Evolutionary conservation across 2,329 filamentous ascomycete genomes (phyloP).

Genomic region (Dactylellina haptotyla): DNA sequence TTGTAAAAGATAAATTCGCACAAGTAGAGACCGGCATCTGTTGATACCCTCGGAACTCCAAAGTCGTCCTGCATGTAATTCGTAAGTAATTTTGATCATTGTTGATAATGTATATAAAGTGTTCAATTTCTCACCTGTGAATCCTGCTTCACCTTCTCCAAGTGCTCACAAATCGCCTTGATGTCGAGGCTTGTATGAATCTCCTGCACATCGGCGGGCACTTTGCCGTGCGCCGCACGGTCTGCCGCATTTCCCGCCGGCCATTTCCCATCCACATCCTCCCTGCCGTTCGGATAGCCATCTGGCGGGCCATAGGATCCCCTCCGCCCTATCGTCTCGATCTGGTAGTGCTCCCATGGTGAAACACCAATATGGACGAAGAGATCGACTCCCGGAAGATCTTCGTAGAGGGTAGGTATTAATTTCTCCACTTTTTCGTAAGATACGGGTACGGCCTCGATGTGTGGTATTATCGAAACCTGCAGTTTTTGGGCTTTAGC

Average conservation of each 20-base stretch:
- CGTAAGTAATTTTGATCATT: neutral
- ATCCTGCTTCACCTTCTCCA: constrained; percentile 24
- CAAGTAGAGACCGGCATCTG: constrained; percentile 41
- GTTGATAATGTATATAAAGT: neutral
- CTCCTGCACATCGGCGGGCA: constrained; percentile 29
- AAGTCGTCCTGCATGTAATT: constrained; percentile 24
- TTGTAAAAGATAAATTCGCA: constrained; percentile 51
- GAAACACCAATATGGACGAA: constrained; percentile 49
- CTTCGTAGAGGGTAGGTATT: constrained; percentile 43
- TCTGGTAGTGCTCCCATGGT: constrained; percentile 23
- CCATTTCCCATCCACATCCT: constrained; percentile 38
- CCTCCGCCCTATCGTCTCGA: constrained; percentile 38
- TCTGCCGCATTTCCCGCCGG: constrained; percentile 22
- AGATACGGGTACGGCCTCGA: constrained; percentile 28
- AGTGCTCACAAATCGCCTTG: constrained; percentile 25
- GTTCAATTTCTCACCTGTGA: constrained; percentile 3
- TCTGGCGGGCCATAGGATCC: constrained; percentile 28
- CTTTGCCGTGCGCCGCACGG: constrained; percentile 31
- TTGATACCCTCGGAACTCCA: constrained; percentile 14
- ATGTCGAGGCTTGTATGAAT: constrained; percentile 36
- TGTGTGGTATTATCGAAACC: constrained; percentile 39
- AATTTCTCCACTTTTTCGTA: constrained; percentile 26
- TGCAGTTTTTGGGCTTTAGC: constrained; percentile 25
- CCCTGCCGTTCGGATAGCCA: constrained; percentile 12
- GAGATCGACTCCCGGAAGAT: constrained; percentile 37